Conservation (phyloP, 1,284 basidiomycete species). For the Melampsora americana region DNA sequence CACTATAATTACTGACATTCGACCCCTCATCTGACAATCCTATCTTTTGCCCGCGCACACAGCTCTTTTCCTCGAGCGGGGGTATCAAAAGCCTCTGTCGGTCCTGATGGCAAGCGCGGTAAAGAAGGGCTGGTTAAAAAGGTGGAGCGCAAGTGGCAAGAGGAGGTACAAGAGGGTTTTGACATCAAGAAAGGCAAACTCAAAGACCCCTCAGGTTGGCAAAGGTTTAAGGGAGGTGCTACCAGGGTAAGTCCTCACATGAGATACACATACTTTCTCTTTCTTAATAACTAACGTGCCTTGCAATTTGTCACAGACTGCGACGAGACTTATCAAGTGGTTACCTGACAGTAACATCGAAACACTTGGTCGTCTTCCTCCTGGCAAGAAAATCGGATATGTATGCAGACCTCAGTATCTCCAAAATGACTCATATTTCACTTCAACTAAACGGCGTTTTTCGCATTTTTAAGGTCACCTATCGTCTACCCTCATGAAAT, state of each 20-base stretch:
- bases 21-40: background rate
- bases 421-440: no score
- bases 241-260: constrained; percentile 14
- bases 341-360: constrained; percentile 28
- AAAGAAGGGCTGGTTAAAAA: constrained; percentile 38
- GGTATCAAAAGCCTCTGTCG: constrained; percentile 13
- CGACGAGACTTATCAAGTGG: constrained; percentile 26
- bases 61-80: constrained; percentile 38
- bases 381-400: constrained; percentile 29
- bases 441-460: background rate
- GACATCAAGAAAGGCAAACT: constrained; percentile 34
- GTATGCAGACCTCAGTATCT: background rate
- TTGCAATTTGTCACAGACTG: constrained; percentile 7
- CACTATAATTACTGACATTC: background rate
- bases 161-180: constrained; percentile 38
- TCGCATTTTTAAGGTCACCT: constrained; percentile 16
- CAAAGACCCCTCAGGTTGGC: constrained; percentile 16
- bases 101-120: constrained; percentile 21
- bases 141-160: constrained; percentile 40
- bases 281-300: background rate
- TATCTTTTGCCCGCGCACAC: background rate
- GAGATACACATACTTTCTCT: background rate
- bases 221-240: constrained; percentile 27
- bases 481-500: constrained; percentile 36
- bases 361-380: constrained; percentile 33